These are phyloP conservation scores for Solanum etuberosum DNA, from an alignment of 257 asterid genomes.

Conservation along the genomic window DNA sequence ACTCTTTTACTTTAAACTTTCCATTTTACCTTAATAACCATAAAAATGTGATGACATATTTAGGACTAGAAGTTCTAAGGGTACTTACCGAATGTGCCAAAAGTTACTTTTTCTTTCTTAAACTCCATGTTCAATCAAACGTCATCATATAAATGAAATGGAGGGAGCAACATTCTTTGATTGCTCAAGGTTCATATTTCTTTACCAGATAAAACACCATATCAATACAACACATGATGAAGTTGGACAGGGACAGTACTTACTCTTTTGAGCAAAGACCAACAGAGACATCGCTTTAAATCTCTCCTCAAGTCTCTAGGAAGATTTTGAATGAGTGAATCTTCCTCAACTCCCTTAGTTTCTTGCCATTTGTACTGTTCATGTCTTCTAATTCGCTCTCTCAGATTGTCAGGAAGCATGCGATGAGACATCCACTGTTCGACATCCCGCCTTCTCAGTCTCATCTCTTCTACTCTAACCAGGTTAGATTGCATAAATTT, in stretches of 20 bases:
- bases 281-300: background rate
- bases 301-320: conserved; percentile 3
- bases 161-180: background rate
- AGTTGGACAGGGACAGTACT: background rate
- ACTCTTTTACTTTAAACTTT: background rate
- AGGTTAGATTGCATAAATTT: background rate
- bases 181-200: background rate
- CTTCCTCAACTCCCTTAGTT: background rate
- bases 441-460: background rate
- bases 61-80: too few species aligned
- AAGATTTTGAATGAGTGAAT: background rate
- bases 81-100: too few species aligned
- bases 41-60: too few species aligned
- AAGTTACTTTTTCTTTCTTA: too few species aligned
- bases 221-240: background rate
- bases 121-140: background rate
- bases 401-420: background rate
- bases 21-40: background rate
- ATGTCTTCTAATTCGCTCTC: background rate
- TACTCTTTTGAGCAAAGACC: background rate
- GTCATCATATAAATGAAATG: background rate
- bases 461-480: background rate
- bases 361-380: background rate
- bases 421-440: background rate
- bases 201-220: background rate